These are phyloP conservation scores for Malassezia arunalokei DNA, from an alignment of 1,284 basidiomycete species.

Conservation along the genomic window DNA sequence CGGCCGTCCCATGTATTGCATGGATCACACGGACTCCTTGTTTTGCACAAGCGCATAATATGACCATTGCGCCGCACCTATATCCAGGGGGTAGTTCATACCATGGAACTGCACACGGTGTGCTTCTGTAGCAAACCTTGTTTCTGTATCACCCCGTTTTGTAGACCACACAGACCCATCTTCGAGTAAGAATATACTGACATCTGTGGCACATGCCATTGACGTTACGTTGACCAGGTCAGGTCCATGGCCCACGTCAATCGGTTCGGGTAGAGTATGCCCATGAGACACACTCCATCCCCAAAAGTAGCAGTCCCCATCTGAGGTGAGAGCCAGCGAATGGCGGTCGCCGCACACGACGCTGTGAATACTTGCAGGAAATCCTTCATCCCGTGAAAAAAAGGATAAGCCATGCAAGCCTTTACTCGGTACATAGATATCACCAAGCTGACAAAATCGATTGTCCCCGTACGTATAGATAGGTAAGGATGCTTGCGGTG, in stretches of 20 bases:
- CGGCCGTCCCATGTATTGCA: too few relatives aligned
- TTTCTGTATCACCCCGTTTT: not conserved
- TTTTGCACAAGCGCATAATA: not conserved
- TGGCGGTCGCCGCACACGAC: constrained; percentile 5
- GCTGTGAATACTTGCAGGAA: not conserved
- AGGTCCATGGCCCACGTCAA: not conserved
- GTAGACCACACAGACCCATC: not conserved
- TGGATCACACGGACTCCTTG: not conserved
- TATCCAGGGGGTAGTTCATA: not conserved
- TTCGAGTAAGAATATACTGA: not conserved
- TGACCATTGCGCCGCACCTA: not conserved
- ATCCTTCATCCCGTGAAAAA: constrained; percentile 1
- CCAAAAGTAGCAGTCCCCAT: constrained; percentile 7
- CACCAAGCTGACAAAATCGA: constrained; percentile 7
- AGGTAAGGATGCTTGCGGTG: not conserved
- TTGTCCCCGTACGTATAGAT: constrained; percentile 3
- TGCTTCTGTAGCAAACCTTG: not conserved
- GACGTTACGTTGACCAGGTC: not conserved
- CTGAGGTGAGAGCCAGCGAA: not conserved
- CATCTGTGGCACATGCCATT: not conserved
- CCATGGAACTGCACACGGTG: not conserved
- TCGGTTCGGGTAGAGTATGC: not conserved
- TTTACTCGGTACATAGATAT: not conserved
- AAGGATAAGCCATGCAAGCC: not conserved
- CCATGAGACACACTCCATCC: not conserved